These are phyloP conservation scores for Rubia occidens DNA, from an alignment of 305 asterid genomes.

Conservation along the genomic window DNA sequence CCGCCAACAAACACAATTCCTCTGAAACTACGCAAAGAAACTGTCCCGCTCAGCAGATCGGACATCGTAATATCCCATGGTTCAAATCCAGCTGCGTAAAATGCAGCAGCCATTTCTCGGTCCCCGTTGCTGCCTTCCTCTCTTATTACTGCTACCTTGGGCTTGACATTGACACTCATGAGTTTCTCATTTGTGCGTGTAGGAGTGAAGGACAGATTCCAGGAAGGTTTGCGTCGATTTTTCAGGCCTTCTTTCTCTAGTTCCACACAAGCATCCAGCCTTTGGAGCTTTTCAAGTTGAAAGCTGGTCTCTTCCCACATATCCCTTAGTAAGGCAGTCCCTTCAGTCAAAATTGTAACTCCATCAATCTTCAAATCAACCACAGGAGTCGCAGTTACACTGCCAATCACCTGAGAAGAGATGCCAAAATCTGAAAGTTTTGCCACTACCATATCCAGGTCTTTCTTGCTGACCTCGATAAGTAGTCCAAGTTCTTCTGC, in stretches of 20 bases:
- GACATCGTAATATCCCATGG: slow-evolving; percentile 95
- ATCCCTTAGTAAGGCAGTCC: slow-evolving; percentile 51
- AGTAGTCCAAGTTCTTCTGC: slow-evolving; percentile 86
- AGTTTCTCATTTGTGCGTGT: slow-evolving; percentile 42
- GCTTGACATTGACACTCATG: slow-evolving; percentile 44
- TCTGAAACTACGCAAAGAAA: slow-evolving; percentile 43
- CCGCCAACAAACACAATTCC: slow-evolving; percentile 92
- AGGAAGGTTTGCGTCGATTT: slow-evolving; percentile 54
- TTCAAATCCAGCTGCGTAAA: slow-evolving; percentile 77
- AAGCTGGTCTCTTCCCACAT: slow-evolving; percentile 94
- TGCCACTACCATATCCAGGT: slow-evolving; percentile 31
- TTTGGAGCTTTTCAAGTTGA: slow-evolving; percentile 64
- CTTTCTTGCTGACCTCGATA: slow-evolving; percentile 52
- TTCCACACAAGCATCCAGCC: slow-evolving; percentile 71
- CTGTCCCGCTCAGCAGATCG: slow-evolving; percentile 58
- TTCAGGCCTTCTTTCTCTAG: slow-evolving; percentile 70
- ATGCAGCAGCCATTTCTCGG: slow-evolving; percentile 91
- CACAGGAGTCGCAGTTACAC: slow-evolving; percentile 38
- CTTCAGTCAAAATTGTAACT: slow-evolving; percentile 42
- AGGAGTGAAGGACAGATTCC: slow-evolving; percentile 71
- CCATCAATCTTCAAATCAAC: slow-evolving; percentile 55
- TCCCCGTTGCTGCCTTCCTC: slow-evolving; percentile 98
- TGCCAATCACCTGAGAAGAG: slow-evolving; percentile 51
- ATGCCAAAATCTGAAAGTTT: slow-evolving; percentile 44
- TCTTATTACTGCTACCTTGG: slow-evolving; percentile 74